These are phyloP conservation scores for Fusarium agapanthi DNA, from an alignment of 2,329 filamentous ascomycete species.

Conservation along the genomic window DNA sequence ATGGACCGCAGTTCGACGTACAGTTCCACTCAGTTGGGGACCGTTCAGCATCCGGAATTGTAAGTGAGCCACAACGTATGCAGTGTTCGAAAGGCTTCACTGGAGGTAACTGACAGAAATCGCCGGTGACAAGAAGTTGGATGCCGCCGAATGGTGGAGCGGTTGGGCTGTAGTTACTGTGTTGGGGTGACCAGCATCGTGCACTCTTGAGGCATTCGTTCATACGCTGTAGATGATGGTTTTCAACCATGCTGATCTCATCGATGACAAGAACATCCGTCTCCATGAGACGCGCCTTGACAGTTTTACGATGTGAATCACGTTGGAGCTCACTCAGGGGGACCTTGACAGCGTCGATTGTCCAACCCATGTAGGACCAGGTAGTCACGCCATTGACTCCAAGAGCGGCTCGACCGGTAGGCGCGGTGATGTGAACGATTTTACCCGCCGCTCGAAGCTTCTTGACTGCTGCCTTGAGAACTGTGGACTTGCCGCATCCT, in stretches of 20 bases:
- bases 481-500: conserved; percentile 51
- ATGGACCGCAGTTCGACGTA: neutral
- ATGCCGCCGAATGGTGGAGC: conserved; percentile 34
- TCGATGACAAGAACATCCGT: conserved; percentile 70
- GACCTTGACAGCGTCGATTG: conserved; percentile 42
- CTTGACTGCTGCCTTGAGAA: conserved; percentile 34
- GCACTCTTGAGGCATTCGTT: conserved; percentile 46
- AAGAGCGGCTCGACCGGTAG: conserved; percentile 67
- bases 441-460: conserved; percentile 5
- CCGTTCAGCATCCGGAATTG: rapidly evolving
- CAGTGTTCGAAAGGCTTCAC: conserved; percentile 60
- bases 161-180: neutral
- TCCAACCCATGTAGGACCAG: conserved; percentile 67
- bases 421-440: conserved; percentile 62
- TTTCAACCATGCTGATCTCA: conserved; percentile 73
- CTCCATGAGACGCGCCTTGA: conserved; percentile 48
- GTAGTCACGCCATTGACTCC: conserved; percentile 65
- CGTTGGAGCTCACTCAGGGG: neutral
- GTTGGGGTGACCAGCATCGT: neutral
- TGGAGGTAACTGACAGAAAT: conserved; percentile 69
- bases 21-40: neutral
- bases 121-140: conserved; percentile 46
- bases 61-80: conserved; percentile 22
- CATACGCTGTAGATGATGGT: conserved; percentile 45
- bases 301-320: rapidly evolving